Conservation (phyloP, 2,329 filamentous ascomycete genomes). For the Arthrobotrys sinensis region DNA sequence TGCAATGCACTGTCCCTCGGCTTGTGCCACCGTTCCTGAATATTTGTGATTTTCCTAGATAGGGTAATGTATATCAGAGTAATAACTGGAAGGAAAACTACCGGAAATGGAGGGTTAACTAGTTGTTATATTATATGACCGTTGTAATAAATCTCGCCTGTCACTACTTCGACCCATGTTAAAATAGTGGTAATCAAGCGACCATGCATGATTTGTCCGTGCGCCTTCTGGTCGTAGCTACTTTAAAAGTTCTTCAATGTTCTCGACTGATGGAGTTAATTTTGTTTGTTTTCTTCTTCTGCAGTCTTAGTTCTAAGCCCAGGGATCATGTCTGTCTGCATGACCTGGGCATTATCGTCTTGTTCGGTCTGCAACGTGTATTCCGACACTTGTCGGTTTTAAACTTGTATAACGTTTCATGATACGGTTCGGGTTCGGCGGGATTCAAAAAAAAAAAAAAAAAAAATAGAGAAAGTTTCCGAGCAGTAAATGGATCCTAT, state of each 20-base stretch:
- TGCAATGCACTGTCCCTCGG: constrained; percentile 40
- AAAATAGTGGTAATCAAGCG: constrained; percentile 47
- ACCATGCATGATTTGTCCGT: constrained; percentile 49
- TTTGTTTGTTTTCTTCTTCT: constrained; percentile 5
- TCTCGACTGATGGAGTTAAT: constrained; percentile 22
- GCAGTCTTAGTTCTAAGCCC: background rate
- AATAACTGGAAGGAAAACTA: constrained; percentile 31
- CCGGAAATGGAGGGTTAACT: constrained; percentile 6
- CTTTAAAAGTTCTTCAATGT: constrained; percentile 17
- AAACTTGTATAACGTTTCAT: constrained; percentile 42
- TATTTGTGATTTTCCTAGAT: constrained; percentile 28
- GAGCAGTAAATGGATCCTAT: background rate
- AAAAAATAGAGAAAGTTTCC: background rate
- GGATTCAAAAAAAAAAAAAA: constrained; percentile 27
- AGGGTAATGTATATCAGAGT: constrained; percentile 12
- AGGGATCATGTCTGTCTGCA: constrained; percentile 32
- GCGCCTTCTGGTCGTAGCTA: constrained; percentile 21
- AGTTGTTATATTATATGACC: constrained; percentile 2
- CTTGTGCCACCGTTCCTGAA: constrained; percentile 40
- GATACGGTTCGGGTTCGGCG: constrained; percentile 53
- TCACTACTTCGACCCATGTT: constrained; percentile 13
- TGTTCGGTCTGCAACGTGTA: constrained; percentile 14
- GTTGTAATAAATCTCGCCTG: constrained; percentile 24
- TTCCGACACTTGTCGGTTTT: constrained; percentile 18
- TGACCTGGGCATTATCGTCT: constrained; percentile 28